Conservation (phyloP, 768 basidiomycete genomes). For the Exidia glandulosa region DNA sequence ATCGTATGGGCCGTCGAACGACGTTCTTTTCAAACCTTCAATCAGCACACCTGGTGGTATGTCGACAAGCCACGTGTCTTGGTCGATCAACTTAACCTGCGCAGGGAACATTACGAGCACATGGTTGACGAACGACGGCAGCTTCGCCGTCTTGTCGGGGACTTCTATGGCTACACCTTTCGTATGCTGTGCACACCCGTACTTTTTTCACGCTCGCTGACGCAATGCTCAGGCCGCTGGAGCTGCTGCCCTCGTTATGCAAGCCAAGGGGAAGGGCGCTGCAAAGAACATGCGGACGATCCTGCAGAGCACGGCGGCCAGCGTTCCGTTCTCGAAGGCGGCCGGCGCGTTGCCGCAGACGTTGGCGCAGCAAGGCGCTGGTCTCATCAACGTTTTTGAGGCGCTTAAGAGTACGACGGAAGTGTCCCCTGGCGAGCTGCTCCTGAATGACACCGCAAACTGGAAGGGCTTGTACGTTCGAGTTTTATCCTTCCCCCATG, state of each 20-base stretch:
- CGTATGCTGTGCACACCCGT: background rate
- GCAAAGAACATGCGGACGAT: slow-evolving; percentile 1
- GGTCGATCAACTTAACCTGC: too few relatives aligned
- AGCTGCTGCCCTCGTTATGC: slow-evolving; percentile 8
- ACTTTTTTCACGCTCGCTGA: slow-evolving; percentile 24
- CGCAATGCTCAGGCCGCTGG: slow-evolving; percentile 22
- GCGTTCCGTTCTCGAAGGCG: slow-evolving; percentile 1
- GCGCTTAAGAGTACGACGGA: slow-evolving; percentile 20
- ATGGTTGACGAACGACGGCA: slow-evolving; percentile 5
- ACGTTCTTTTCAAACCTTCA: background rate
- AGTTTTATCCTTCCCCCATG: background rate
- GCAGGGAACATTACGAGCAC: slow-evolving; percentile 10
- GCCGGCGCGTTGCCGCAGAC: slow-evolving; percentile 6
- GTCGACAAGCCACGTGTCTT: background rate
- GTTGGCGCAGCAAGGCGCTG: slow-evolving; percentile 11
- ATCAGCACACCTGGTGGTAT: slow-evolving; percentile 8
- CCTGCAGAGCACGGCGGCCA: slow-evolving; percentile 9
- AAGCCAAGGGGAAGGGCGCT: slow-evolving; percentile 7
- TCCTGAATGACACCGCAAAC: slow-evolving; percentile 29
- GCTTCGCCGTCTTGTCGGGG: slow-evolving; percentile 4
- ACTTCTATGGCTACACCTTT: slow-evolving; percentile 10
- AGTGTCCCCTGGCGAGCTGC: slow-evolving; percentile 21
- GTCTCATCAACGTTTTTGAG: slow-evolving; percentile 21
- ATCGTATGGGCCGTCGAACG: slow-evolving; percentile 17
- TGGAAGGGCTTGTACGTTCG: slow-evolving; percentile 7